Conservation (phyloP, 495 filamentous ascomycete species). For the Penicillium desertorum region DNA sequence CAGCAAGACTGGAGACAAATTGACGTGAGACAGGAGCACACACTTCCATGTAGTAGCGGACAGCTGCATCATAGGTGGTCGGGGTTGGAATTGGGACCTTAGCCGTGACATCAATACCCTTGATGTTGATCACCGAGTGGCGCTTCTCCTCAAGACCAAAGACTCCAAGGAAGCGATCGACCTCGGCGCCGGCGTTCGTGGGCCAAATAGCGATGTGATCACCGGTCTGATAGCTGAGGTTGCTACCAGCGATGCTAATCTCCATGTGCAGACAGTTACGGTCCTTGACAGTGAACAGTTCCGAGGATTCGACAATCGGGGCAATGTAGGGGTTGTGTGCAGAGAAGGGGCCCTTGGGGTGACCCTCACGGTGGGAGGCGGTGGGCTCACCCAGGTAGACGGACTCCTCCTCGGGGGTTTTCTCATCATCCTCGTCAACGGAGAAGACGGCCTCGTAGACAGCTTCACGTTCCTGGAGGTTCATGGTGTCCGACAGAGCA, state of each 20-base stretch:
- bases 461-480: conserved; percentile 90
- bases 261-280: conserved; percentile 98
- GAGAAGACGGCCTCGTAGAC: conserved; percentile 92
- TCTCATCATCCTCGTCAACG: conserved; percentile 72
- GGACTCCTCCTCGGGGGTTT: conserved; percentile 72
- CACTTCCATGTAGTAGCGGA: conserved; percentile 97
- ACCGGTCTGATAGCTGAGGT: conserved; percentile 86
- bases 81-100: conserved; percentile 98
- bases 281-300: conserved; percentile 88
- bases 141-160: conserved; percentile 74
- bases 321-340: conserved; percentile 97
- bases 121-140: conserved; percentile 82
- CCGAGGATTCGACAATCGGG: conserved; percentile 83
- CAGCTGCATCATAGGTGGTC: conserved; percentile 91
- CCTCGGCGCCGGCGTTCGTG: conserved; percentile 89
- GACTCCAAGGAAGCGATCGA: conserved; percentile 82
- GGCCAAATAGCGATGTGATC: conserved; percentile 98
- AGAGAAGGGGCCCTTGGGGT: conserved; percentile 86
- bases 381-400: conserved; percentile 98
- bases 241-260: conserved; percentile 81
- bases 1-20: conserved; percentile 80
- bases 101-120: conserved; percentile 90
- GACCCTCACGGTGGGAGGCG: conserved; percentile 87
- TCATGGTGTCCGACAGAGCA: conserved; percentile 76
- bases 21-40: conserved; percentile 94